These are phyloP conservation scores for Astrothelium macrocarpum DNA, from an alignment of 495 filamentous ascomycete species.

Conservation along the genomic window DNA sequence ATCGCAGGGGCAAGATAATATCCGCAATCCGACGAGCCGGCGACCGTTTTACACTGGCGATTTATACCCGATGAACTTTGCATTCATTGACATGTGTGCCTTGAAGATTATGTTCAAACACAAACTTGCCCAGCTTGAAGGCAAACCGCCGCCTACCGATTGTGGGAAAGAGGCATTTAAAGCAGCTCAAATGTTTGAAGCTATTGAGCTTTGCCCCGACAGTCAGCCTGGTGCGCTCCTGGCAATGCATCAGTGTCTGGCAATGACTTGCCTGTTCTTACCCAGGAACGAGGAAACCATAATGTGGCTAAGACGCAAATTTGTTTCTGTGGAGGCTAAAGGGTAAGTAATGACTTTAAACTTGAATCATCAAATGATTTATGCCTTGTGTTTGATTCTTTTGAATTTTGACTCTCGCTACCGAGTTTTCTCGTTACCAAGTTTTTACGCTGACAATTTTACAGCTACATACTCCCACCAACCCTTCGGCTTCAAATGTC, in stretches of 20 bases:
- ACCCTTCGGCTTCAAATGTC: constrained; percentile 66
- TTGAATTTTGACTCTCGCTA: background rate
- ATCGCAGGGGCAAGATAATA: constrained; percentile 41
- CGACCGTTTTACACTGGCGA: constrained; percentile 56
- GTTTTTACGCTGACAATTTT: constrained; percentile 9
- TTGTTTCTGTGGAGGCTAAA: constrained; percentile 65
- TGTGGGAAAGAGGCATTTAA: constrained; percentile 53
- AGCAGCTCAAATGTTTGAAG: constrained; percentile 67
- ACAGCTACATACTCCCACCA: constrained; percentile 71
- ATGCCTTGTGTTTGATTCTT: background rate
- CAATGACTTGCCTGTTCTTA: constrained; percentile 67
- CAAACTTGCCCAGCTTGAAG: constrained; percentile 48
- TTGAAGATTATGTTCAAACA: constrained; percentile 73
- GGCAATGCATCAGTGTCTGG: constrained; percentile 64
- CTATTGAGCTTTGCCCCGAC: constrained; percentile 61
- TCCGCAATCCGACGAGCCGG: constrained; percentile 62
- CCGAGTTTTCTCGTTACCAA: background rate
- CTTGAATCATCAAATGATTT: background rate
- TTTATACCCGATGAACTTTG: constrained; percentile 62
- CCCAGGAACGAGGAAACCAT: constrained; percentile 60
- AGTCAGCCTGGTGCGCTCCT: constrained; percentile 60
- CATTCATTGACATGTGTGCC: constrained; percentile 67
- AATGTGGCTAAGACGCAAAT: constrained; percentile 76
- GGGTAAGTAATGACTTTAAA: constrained; percentile 54
- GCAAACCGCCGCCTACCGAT: constrained; percentile 43